phyloP scores from a whole-genome alignment of 495 filamentous ascomycete species.

The Xylaria venustula region DNA sequence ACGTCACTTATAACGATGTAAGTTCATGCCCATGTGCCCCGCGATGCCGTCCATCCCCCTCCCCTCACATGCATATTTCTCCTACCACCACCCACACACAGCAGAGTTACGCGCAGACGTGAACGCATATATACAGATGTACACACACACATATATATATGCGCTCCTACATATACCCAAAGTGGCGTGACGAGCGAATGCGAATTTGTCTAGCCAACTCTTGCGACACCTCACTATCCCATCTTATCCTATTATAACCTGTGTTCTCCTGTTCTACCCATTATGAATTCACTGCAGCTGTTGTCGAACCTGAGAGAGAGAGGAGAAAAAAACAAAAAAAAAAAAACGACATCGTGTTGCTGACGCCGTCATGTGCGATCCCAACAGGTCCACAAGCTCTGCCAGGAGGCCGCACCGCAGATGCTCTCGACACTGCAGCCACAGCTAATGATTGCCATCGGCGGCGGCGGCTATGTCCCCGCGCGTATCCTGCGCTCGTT shows the following conservation, averaged over 20 bases:
- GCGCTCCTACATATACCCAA: too few species aligned
- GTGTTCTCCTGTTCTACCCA: too few species aligned
- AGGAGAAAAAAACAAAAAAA: background rate
- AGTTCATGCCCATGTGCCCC: conserved; percentile 21
- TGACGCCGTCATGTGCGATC: conserved; percentile 13
- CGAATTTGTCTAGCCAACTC: background rate
- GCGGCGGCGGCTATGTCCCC: conserved; percentile 94
- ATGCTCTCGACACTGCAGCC: conserved; percentile 85
- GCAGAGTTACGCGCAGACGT: too few species aligned
- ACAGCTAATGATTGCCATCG: conserved; percentile 98
- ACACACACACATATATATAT: background rate
- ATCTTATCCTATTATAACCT: too few species aligned
- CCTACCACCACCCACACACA: conserved; percentile 25
- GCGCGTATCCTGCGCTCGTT: conserved; percentile 97
- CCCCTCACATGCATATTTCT: conserved; percentile 3
- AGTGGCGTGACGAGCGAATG: too few species aligned
- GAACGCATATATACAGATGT: background rate
- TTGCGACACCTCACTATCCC: too few species aligned
- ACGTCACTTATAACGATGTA: conserved; percentile 96
- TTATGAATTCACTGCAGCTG: too few species aligned
- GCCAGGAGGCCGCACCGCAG: conserved; percentile 73
- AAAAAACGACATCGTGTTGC: background rate
- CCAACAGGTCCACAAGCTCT: conserved; percentile 89
- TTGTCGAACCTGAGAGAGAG: too few species aligned
- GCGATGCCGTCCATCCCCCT: conserved; percentile 4